These are phyloP conservation scores for Chlamydomonas schloesseri DNA, from an alignment of 139 green algal genomes.

Conservation along the genomic window DNA sequence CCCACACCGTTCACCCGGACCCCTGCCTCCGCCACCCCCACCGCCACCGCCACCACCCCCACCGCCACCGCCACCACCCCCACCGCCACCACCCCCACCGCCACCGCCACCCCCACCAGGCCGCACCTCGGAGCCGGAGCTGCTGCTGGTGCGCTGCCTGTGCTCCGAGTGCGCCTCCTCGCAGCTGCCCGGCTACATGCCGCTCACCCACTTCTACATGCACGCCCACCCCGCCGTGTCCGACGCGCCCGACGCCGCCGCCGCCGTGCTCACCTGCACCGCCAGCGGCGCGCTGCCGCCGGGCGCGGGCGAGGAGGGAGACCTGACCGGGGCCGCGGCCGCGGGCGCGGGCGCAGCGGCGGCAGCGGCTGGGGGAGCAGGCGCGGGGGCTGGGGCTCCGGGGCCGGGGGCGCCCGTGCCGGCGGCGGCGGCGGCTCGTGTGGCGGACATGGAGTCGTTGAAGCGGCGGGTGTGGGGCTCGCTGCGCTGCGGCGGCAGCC, in stretches of 20 bases:
- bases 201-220: slow-evolving; percentile 36
- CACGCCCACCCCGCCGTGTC: not conserved
- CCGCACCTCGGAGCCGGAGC: slow-evolving; percentile 23
- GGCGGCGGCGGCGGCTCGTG: not conserved
- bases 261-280: no score
- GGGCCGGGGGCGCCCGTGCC: not conserved
- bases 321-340: not conserved
- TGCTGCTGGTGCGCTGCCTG: slow-evolving; percentile 33
- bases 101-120: not conserved
- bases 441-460: slow-evolving; percentile 14
- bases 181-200: slow-evolving; percentile 29
- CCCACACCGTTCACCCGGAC: no score
- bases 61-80: no score
- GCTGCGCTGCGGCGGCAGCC: slow-evolving; percentile 5
- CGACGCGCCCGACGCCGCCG: not conserved
- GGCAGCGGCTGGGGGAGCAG: not conserved
- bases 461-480: slow-evolving; percentile 20
- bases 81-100: no score
- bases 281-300: no score
- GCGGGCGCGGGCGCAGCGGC: not conserved
- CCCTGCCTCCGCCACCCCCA: no score
- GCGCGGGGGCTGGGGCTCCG: not conserved
- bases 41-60: no score
- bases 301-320: no score
- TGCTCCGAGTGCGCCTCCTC: slow-evolving; percentile 12